phyloP scores from a whole-genome alignment of 139 green algal species.

The Tetradesmus obliquus region DNA sequence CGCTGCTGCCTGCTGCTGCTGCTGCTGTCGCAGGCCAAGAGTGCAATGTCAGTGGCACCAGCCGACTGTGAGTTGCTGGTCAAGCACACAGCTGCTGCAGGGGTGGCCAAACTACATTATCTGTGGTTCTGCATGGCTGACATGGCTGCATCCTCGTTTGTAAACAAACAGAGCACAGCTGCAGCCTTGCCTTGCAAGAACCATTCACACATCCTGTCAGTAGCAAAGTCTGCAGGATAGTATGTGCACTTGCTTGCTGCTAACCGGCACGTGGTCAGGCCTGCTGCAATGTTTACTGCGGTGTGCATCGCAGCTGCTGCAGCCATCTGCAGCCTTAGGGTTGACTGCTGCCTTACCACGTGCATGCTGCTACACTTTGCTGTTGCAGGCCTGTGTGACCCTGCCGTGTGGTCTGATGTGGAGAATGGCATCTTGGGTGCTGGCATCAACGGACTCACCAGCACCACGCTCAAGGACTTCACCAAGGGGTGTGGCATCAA shows the following conservation, averaged over 20 bases:
- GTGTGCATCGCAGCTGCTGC: too few relatives aligned
- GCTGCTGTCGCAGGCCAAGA: neutral
- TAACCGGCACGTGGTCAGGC: too few relatives aligned
- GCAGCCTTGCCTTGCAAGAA: neutral
- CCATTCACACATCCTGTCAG: too few relatives aligned
- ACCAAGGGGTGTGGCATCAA: neutral
- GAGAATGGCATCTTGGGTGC: neutral
- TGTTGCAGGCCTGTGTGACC: neutral
- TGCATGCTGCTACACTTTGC: neutral
- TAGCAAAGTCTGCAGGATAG: too few relatives aligned
- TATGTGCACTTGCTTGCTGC: too few relatives aligned
- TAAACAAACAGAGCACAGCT: neutral
- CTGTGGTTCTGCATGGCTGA: too few relatives aligned
- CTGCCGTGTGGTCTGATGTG: neutral
- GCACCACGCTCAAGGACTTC: neutral
- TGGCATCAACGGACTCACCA: neutral
- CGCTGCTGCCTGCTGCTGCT: neutral
- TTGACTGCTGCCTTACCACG: neutral
- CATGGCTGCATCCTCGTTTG: too few relatives aligned
- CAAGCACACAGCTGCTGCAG: too few relatives aligned
- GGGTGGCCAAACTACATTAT: too few relatives aligned
- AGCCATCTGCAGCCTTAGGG: too few relatives aligned
- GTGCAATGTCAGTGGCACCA: neutral
- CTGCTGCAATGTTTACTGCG: neutral
- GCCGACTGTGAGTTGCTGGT: neutral